Conservation (phyloP, 805 yeast genomes). For the Yarrowia sp. region DNA sequence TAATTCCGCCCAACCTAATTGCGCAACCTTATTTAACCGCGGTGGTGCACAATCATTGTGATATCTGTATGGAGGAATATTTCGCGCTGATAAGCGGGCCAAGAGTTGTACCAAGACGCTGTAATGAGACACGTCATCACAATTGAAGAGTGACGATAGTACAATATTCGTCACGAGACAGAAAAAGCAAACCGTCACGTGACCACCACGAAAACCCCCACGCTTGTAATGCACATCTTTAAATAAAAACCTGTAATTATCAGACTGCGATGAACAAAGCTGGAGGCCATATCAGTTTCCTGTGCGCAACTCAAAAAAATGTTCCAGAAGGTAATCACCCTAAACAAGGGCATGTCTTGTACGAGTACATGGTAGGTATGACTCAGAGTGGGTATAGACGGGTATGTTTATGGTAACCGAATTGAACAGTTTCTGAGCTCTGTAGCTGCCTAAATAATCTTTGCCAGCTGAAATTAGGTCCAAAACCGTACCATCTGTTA, state of each 20-base stretch:
- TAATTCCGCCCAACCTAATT: not conserved
- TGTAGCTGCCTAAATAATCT: too few species aligned
- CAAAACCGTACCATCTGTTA: not conserved
- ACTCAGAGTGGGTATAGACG: too few species aligned
- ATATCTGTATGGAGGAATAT: not conserved
- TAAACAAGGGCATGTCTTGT: too few species aligned
- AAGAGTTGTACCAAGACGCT: not conserved
- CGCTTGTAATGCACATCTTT: not conserved
- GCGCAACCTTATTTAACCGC: not conserved
- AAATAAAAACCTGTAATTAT: not conserved
- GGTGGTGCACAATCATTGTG: not conserved
- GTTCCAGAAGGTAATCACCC: constrained; percentile 1
- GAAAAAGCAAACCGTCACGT: not conserved
- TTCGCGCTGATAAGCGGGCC: constrained; percentile 10
- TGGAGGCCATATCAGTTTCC: not conserved
- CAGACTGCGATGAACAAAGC: not conserved
- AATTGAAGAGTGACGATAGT: too few species aligned
- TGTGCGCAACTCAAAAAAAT: not conserved
- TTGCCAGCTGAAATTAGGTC: too few species aligned
- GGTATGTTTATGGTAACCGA: too few species aligned
- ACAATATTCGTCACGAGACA: not conserved
- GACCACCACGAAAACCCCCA: not conserved
- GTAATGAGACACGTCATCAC: not conserved
- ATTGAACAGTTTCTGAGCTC: too few species aligned
- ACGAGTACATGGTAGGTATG: too few species aligned